phyloP scores from a whole-genome alignment of 768 basidiomycete genomes.

The Austroboletus festivus region DNA sequence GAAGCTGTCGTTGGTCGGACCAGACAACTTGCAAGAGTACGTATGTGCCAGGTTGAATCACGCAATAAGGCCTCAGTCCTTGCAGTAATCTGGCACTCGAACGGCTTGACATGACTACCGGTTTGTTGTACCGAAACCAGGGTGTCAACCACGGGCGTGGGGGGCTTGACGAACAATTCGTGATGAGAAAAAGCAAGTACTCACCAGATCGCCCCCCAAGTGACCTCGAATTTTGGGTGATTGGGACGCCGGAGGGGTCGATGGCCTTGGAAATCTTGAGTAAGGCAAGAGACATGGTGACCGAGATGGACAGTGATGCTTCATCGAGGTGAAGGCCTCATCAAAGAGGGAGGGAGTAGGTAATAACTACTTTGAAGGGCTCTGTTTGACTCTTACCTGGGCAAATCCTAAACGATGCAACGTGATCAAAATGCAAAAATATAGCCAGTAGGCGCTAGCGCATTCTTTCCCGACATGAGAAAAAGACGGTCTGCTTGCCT shows the following conservation, averaged over 20 bases:
- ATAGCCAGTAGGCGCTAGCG: no score
- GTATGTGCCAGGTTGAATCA: no score
- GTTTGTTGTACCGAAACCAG: neutral
- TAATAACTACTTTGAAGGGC: no score
- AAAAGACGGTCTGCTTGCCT: conserved; percentile 12
- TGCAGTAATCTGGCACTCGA: conserved; percentile 52
- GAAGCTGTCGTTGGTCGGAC: no score
- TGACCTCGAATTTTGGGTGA: conserved; percentile 43
- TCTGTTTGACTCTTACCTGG: no score
- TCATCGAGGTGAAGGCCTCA: conserved; percentile 24
- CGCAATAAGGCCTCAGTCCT: conserved; percentile 30
- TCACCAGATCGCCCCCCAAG: conserved; percentile 45
- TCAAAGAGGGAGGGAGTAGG: no score
- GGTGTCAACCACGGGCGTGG: no score
- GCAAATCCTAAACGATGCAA: no score
- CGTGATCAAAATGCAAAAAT: no score
- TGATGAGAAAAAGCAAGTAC: conserved; percentile 5
- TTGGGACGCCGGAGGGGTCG: conserved; percentile 36
- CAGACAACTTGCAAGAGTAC: no score
- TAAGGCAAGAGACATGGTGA: conserved; percentile 41
- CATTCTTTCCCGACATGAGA: no score
- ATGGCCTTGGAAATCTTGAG: conserved; percentile 42
- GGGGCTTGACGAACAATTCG: no score
- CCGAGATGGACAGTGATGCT: conserved; percentile 23
- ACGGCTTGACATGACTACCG: conserved; percentile 48